Evolutionary conservation across 768 basidiomycete genomes (phyloP).

Genomic region (Nidularia pulvinata): DNA sequence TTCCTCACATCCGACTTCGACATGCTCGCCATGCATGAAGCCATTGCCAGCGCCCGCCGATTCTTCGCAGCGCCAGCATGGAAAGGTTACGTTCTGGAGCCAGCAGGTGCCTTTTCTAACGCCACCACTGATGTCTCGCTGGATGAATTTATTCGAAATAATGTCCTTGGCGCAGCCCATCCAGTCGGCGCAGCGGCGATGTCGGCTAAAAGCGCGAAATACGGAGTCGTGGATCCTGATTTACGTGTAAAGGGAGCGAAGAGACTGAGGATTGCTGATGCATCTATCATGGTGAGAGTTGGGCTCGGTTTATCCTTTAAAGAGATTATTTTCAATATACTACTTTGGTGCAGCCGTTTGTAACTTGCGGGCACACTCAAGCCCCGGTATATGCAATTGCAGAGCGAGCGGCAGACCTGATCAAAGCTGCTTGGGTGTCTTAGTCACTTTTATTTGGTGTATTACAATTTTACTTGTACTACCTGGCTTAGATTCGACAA

Average conservation of each 20-base stretch:
- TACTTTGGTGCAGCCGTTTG: neutral
- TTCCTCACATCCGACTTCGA: constrained; percentile 1
- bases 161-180: constrained; percentile 14
- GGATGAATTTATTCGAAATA: constrained; percentile 9
- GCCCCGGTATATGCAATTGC: neutral
- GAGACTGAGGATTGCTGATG: constrained; percentile 14
- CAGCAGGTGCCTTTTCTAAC: constrained; percentile 12
- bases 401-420: neutral
- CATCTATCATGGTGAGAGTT: constrained; percentile 2
- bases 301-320: neutral
- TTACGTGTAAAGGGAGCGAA: constrained; percentile 23
- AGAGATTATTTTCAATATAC: neutral
- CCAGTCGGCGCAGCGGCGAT: constrained; percentile 25
- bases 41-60: neutral
- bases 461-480: too few relatives aligned
- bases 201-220: constrained; percentile 13
- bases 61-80: constrained; percentile 17
- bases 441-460: too few relatives aligned
- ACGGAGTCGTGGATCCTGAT: constrained; percentile 29
- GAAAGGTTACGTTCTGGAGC: constrained; percentile 13
- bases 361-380: neutral
- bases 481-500: too few relatives aligned
- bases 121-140: constrained; percentile 19
- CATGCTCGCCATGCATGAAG: neutral
- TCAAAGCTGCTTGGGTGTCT: neutral